phyloP scores from a whole-genome alignment of 139 green algal species.

The Chloropicon primus region DNA sequence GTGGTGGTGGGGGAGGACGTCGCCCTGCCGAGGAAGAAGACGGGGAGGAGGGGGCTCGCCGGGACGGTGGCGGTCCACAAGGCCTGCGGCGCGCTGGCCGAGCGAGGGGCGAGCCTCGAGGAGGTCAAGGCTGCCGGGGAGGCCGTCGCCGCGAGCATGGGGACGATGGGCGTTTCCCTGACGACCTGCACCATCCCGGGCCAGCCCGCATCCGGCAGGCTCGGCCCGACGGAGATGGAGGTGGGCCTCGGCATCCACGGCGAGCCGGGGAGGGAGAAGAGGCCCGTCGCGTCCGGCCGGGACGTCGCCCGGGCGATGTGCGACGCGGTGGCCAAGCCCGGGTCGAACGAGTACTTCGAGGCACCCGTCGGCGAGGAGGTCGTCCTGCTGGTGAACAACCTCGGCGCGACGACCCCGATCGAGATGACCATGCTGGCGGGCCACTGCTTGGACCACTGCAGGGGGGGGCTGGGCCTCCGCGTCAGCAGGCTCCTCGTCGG shows the following conservation, averaged over 20 bases:
- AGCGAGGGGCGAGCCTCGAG: slow-evolving; percentile 28
- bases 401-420: slow-evolving; percentile 42
- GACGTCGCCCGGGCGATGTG: background rate
- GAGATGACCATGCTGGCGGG: slow-evolving; percentile 28
- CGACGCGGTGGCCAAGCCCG: background rate
- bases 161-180: slow-evolving; percentile 55
- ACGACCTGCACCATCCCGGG: slow-evolving; percentile 48
- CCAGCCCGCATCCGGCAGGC: background rate
- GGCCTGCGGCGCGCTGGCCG: slow-evolving; percentile 54
- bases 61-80: slow-evolving; percentile 77
- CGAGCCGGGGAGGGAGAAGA: slow-evolving; percentile 46
- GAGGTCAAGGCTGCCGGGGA: slow-evolving; percentile 36
- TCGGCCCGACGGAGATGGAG: slow-evolving; percentile 33
- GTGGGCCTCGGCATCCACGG: slow-evolving; percentile 80
- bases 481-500: slow-evolving; percentile 44
- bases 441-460: slow-evolving; percentile 11
- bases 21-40: background rate
- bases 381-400: slow-evolving; percentile 57
- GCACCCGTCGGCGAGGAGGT: slow-evolving; percentile 17
- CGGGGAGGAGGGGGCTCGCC: slow-evolving; percentile 64
- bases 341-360: background rate
- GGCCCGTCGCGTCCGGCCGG: background rate
- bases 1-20: slow-evolving; percentile 50
- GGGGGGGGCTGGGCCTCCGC: slow-evolving; percentile 1
- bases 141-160: slow-evolving; percentile 21